A percentile compares a stretch with the other conserved stretches of the same genome.
These are phyloP conservation scores for Fusarium citri DNA, from an alignment of 2,329 filamentous ascomycete species.

Conservation along the genomic window DNA sequence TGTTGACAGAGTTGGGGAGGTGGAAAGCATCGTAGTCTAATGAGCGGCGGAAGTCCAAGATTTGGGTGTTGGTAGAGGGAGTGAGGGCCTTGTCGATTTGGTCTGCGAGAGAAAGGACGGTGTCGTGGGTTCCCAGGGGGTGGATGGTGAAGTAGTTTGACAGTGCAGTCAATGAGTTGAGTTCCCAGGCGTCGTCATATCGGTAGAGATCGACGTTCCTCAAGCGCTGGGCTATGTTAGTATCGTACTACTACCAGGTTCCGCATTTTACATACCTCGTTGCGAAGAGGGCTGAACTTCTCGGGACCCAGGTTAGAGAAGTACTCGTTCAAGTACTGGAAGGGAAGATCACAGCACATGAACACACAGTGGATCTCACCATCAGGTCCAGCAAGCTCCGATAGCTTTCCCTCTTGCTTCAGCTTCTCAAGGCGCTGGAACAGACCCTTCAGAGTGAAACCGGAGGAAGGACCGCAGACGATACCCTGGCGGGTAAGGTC, in stretches of 20 bases:
- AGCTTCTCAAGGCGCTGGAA: conserved; percentile 61
- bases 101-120: conserved; percentile 40
- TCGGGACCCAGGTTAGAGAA: conserved; percentile 64
- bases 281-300: conserved; percentile 61
- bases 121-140: conserved; percentile 41
- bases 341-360: conserved; percentile 71
- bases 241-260: rapidly evolving
- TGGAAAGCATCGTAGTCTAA: conserved; percentile 57
- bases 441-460: conserved; percentile 65
- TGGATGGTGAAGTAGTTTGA: conserved; percentile 50
- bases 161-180: conserved; percentile 54
- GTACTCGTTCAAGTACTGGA: conserved; percentile 70
- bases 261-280: conserved; percentile 49
- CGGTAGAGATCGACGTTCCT: conserved; percentile 63
- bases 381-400: conserved; percentile 58
- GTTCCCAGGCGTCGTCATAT: conserved; percentile 68
- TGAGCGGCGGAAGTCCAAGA: conserved; percentile 58
- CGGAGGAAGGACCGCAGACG: conserved; percentile 71
- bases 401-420: conserved; percentile 59
- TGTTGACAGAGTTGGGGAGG: conserved; percentile 59
- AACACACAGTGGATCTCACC: conserved; percentile 67
- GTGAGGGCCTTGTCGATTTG: conserved; percentile 45
- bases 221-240: conserved; percentile 55
- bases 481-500: conserved; percentile 67
- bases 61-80: conserved; percentile 48